These are phyloP conservation scores for Combretum micranthum DNA, from an alignment of 345 rosid species.

Conservation along the genomic window DNA sequence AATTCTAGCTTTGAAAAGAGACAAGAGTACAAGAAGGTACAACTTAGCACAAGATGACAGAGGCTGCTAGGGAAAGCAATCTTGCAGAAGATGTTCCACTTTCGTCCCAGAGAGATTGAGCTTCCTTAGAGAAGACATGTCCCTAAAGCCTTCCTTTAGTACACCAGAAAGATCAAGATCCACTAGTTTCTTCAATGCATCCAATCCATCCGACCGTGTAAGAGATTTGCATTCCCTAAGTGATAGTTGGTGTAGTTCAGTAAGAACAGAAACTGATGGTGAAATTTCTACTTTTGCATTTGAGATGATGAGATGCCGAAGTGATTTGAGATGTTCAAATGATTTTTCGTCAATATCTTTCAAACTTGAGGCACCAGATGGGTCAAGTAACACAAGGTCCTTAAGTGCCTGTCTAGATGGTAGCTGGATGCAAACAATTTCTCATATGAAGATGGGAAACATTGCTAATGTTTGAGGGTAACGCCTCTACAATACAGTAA, in stretches of 20 bases:
- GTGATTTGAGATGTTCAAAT: slow-evolving; percentile 14
- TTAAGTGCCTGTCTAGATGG: slow-evolving; percentile 7
- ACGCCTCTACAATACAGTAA: background rate
- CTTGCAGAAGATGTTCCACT: background rate
- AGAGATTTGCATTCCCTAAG: slow-evolving; percentile 17
- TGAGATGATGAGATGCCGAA: slow-evolving; percentile 21
- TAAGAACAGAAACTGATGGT: slow-evolving; percentile 14
- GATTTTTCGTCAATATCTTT: slow-evolving; percentile 4
- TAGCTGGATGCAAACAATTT: slow-evolving; percentile 11
- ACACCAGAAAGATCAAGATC: slow-evolving; percentile 20
- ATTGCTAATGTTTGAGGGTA: slow-evolving; percentile 4
- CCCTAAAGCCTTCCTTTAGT: slow-evolving; percentile 9
- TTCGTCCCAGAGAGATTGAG: slow-evolving; percentile 19
- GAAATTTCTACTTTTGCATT: slow-evolving; percentile 23
- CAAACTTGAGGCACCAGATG: slow-evolving; percentile 7
- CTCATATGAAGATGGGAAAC: slow-evolving; percentile 1
- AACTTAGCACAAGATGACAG: slow-evolving; percentile 1
- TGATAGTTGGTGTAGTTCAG: slow-evolving; percentile 16
- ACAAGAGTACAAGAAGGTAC: slow-evolving; percentile 8
- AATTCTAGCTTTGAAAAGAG: slow-evolving; percentile 3
- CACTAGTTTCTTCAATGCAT: slow-evolving; percentile 6
- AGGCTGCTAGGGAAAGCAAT: slow-evolving; percentile 16
- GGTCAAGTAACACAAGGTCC: slow-evolving; percentile 17
- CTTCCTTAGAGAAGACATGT: slow-evolving; percentile 9
- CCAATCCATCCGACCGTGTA: background rate